Evolutionary conservation across 208 protist genomes (phyloP).

Genomic region (Acanthamoeba quina): DNA sequence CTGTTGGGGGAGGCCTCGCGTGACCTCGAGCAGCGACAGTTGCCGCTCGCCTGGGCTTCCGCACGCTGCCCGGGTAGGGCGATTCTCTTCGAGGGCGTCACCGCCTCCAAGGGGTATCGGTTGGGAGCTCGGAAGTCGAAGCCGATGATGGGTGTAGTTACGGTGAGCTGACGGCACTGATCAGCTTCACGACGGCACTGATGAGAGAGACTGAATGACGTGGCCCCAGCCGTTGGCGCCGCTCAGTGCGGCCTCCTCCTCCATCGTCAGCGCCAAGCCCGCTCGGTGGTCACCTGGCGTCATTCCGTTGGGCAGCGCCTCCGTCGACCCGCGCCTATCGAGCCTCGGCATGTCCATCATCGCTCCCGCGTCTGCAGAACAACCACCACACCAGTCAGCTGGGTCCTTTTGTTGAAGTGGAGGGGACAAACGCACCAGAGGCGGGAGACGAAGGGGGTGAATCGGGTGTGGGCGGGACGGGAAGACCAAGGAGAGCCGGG

Average conservation of each 20-base stretch:
- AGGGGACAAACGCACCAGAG: neutral
- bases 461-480: neutral
- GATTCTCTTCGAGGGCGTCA: no score
- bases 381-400: neutral
- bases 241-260: neutral
- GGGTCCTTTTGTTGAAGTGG: neutral
- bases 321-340: neutral
- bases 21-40: no score
- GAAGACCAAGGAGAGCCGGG: neutral
- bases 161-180: neutral
- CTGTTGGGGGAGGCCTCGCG: no score
- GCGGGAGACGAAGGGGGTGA: neutral
- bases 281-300: neutral
- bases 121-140: no score
- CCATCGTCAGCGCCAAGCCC: neutral
- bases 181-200: neutral
- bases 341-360: neutral
- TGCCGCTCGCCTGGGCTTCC: no score
- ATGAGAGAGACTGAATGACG: neutral
- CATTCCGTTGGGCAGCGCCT: neutral
- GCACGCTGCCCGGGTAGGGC: no score
- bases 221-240: neutral
- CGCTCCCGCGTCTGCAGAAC: neutral
- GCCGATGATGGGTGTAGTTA: no score
- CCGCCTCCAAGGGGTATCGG: no score